Percentiles rank a stretch among this genome's conserved stretches.
phyloP scores from a whole-genome alignment of 2,329 filamentous ascomycete genomes.

The Talaromyces sp. region DNA sequence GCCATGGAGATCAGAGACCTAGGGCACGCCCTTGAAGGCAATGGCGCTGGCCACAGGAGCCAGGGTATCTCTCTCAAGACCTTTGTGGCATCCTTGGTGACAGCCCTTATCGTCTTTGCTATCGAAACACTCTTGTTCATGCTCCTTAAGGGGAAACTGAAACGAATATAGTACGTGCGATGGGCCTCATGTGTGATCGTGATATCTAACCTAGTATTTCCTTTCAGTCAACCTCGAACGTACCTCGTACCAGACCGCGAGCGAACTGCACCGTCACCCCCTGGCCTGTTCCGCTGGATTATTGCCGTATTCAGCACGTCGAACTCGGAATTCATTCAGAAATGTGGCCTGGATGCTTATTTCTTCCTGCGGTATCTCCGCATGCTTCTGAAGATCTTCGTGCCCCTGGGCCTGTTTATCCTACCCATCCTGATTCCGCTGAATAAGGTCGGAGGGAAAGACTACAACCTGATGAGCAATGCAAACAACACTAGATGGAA shows the following conservation, averaged over 20 bases:
- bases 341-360: constrained; percentile 93
- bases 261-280: constrained; percentile 69
- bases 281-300: constrained; percentile 51
- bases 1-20: background rate
- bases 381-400: constrained; percentile 84
- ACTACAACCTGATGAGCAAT: constrained; percentile 48
- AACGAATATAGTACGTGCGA: constrained; percentile 70
- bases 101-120: constrained; percentile 60
- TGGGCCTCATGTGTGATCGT: background rate
- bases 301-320: constrained; percentile 60
- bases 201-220: constrained; percentile 2
- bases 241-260: constrained; percentile 83
- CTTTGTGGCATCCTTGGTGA: constrained; percentile 63
- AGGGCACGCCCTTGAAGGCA: background rate
- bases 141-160: constrained; percentile 70
- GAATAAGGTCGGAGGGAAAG: constrained; percentile 69
- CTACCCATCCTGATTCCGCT: constrained; percentile 82
- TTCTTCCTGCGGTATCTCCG: constrained; percentile 92
- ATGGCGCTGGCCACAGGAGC: constrained; percentile 21
- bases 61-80: constrained; percentile 38
- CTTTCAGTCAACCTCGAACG: constrained; percentile 68
- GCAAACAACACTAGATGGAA: constrained; percentile 38
- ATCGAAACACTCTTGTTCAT: constrained; percentile 66
- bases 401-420: constrained; percentile 72
- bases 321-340: constrained; percentile 83